Evolutionary conservation across 2,329 filamentous ascomycete species (phyloP).

Genomic region (Stagonosporopsis vannaccii): DNA sequence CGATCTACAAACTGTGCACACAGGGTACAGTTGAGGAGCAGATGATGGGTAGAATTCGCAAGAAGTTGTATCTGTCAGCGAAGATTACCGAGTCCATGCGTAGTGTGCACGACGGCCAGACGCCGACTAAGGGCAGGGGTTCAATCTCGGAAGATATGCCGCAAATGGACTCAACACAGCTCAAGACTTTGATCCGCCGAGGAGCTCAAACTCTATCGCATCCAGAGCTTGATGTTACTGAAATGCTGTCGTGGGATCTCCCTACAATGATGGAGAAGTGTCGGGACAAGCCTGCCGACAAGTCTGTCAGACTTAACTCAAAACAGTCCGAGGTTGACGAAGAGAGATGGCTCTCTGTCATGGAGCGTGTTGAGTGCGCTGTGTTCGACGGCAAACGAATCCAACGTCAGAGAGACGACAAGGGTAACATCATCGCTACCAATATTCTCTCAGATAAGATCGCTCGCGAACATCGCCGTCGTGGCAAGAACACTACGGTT

Average conservation of each 20-base stretch:
- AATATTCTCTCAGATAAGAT: conserved; percentile 51
- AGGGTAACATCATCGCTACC: conserved; percentile 34
- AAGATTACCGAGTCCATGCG: conserved; percentile 68
- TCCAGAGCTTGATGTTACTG: conserved; percentile 61
- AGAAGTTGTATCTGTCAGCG: conserved; percentile 68
- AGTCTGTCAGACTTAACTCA: conserved; percentile 42
- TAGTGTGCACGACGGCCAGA: conserved; percentile 56
- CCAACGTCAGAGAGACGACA: conserved; percentile 48
- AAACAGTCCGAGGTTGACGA: conserved; percentile 57
- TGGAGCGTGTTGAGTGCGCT: conserved; percentile 64
- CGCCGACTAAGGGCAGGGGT: conserved; percentile 28
- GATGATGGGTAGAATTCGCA: conserved; percentile 65
- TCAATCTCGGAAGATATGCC: conserved; percentile 57
- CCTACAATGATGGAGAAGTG: conserved; percentile 62
- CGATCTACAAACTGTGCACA: conserved; percentile 64
- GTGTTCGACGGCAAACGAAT: conserved; percentile 65
- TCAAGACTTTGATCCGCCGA: conserved; percentile 63
- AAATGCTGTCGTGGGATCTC: conserved; percentile 67
- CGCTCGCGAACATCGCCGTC: conserved; percentile 57
- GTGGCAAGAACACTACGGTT: conserved; percentile 65
- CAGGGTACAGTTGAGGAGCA: conserved; percentile 66
- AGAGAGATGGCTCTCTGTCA: conserved; percentile 62
- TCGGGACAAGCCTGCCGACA: conserved; percentile 59
- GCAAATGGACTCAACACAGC: conserved; percentile 59
- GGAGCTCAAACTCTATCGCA: conserved; percentile 62